Evolutionary conservation across 2,329 filamentous ascomycete species (phyloP), one percentile per base, ranked within the genome.

Genomic region (Botrytis galanthina): DNA sequence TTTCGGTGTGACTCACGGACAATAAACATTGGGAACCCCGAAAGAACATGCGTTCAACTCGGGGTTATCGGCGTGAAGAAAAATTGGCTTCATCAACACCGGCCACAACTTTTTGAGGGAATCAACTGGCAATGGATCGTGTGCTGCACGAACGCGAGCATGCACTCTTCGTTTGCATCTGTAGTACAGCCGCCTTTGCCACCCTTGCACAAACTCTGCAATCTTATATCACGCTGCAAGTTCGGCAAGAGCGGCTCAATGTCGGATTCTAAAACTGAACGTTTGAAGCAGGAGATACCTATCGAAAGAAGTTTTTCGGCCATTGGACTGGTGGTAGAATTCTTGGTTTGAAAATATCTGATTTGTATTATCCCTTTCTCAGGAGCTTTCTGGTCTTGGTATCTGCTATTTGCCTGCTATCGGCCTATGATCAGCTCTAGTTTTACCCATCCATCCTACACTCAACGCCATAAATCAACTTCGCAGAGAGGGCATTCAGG

Each of bases 341-440:
- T 57, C 35, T 26, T 10, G 57, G 18, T 32, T 57, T 32, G 6
- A 42, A n/a, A 32, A 32, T 2, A 68, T 42, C 39, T 42, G 48
- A 68, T 29, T 68, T 57, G 48, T 29, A 68, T 68, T 42, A 32
- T 42, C 35, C 26, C n/a, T 61, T 12, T 54, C 63, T 57, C 29
- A 60, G 71, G 37, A 61, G 51, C 60, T 51, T 54, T 61, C 54
- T 48, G 35, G 18, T 61, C 20, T 54, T 42, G 54, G 20, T 39
- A 61, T 42, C 42, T 48, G 37, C 26, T 51, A 62, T 48, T 59
- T 42, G 20, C 67, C 51, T 57, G 44, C 46, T 59, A 42, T 71
- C 37, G 26, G 35, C 39, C 72, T 48, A 44, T 46, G 37, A 73
- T 60, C 70, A 73, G 72, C 63, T 72, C 64, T 72, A 61, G 32